These are phyloP conservation scores for Moesziomyces parantarcticus DNA, from an alignment of 1,284 basidiomycete genomes.

Conservation along the genomic window DNA sequence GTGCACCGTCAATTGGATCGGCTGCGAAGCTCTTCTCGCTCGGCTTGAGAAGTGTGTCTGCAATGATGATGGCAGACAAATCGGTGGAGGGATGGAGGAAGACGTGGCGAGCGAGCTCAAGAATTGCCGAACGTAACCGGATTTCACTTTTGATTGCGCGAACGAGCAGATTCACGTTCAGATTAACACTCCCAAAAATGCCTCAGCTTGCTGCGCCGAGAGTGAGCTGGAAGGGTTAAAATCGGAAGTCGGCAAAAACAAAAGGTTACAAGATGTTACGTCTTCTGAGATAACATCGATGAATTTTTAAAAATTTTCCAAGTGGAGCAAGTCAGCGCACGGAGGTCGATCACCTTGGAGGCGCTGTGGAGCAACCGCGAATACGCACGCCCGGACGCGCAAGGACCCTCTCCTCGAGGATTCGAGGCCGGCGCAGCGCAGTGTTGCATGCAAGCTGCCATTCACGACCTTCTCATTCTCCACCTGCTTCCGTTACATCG, in stretches of 20 bases:
- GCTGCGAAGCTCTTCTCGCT: too few species aligned
- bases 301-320: neutral
- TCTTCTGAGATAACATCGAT: neutral
- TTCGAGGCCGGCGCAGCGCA: too few species aligned
- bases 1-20: too few species aligned
- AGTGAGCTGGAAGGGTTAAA: slow-evolving; percentile 18
- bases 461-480: slow-evolving; percentile 7
- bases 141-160: neutral
- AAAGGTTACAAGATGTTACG: too few species aligned
- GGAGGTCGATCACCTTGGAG: slow-evolving; percentile 38
- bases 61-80: neutral
- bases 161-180: neutral
- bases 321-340: slow-evolving; percentile 15
- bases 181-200: neutral
- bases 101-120: neutral
- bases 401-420: slow-evolving; percentile 43
- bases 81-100: neutral
- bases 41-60: neutral
- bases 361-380: slow-evolving; percentile 20
- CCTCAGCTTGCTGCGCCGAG: neutral
- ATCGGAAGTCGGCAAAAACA: neutral
- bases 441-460: slow-evolving; percentile 5
- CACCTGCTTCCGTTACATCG: neutral
- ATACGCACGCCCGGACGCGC: slow-evolving; percentile 47
- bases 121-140: slow-evolving; percentile 17